Conservation (phyloP, 805 yeast genomes). For the Candida nonsorbophila region DNA sequence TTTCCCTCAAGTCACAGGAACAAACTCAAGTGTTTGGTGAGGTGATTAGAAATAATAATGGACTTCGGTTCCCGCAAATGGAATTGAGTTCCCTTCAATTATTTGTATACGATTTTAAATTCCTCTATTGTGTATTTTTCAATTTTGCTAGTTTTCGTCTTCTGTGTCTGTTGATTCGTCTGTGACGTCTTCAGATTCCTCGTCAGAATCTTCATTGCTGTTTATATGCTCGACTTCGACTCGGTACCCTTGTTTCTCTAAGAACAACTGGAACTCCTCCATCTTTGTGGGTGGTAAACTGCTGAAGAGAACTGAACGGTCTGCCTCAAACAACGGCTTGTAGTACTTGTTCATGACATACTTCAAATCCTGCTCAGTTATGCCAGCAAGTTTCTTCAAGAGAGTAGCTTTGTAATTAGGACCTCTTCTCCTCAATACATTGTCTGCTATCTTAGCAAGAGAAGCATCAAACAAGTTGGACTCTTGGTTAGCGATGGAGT, state of each 20-base stretch:
- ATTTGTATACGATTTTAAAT: too few species aligned
- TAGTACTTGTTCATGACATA: constrained; percentile 53
- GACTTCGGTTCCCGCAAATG: too few species aligned
- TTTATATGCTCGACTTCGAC: constrained; percentile 53
- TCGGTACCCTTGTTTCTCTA: constrained; percentile 52
- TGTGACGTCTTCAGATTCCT: constrained; percentile 16
- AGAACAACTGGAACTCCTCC: constrained; percentile 40
- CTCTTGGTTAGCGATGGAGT: constrained; percentile 62
- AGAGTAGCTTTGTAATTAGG: constrained; percentile 53
- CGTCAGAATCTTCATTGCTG: constrained; percentile 16
- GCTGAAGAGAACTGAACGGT: constrained; percentile 55
- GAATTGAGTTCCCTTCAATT: too few species aligned
- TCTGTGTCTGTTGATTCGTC: constrained; percentile 12
- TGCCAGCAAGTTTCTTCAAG: constrained; percentile 46
- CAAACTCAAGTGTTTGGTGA: too few species aligned
- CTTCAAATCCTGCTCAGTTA: constrained; percentile 50
- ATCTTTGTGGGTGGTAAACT: constrained; percentile 69
- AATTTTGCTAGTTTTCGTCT: too few species aligned
- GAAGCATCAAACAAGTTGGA: constrained; percentile 66
- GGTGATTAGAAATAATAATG: too few species aligned
- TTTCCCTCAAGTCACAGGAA: too few species aligned
- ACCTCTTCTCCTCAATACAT: constrained; percentile 65
- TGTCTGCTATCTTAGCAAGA: constrained; percentile 57
- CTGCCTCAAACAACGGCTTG: constrained; percentile 56
- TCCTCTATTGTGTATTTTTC: too few species aligned